Conservation (phyloP, 352 stramenopile genomes). For the Phytophthora pseudosyringae region DNA sequence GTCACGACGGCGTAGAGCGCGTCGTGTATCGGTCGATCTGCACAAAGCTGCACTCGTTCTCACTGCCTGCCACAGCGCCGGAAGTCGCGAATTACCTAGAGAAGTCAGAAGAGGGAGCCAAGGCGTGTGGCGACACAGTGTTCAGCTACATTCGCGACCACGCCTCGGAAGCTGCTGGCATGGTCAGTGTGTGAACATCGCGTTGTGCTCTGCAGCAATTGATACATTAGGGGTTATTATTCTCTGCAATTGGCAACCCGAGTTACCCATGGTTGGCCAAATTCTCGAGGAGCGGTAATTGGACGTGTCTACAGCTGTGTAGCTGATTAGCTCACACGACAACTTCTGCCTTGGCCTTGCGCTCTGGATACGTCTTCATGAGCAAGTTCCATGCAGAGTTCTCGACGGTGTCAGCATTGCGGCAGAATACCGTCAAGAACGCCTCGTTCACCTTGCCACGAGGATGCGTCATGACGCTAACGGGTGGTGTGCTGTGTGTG, state of each 20-base stretch:
- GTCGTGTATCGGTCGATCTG: slow-evolving; percentile 41
- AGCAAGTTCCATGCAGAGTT: slow-evolving; percentile 66
- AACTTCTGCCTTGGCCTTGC: slow-evolving; percentile 31
- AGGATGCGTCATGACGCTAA: slow-evolving; percentile 69
- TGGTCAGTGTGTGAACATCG: slow-evolving; percentile 17
- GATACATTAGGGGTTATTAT: slow-evolving; percentile 27
- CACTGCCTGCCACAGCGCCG: slow-evolving; percentile 5
- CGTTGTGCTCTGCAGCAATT: not conserved
- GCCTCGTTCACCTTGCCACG: slow-evolving; percentile 77
- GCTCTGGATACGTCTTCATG: slow-evolving; percentile 58
- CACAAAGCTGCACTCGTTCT: slow-evolving; percentile 46
- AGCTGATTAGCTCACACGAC: slow-evolving; percentile 29
- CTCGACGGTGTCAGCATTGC: slow-evolving; percentile 76
- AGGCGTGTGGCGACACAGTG: slow-evolving; percentile 46
- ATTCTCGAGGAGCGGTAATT: not conserved
- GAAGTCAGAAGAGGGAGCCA: slow-evolving; percentile 31
- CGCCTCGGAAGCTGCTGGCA: slow-evolving; percentile 3
- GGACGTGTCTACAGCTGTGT: not conserved
- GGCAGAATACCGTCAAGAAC: slow-evolving; percentile 82
- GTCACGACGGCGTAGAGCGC: slow-evolving; percentile 41
- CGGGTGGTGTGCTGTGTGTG: slow-evolving; percentile 71
- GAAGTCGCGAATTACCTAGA: slow-evolving; percentile 37
- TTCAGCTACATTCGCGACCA: slow-evolving; percentile 54
- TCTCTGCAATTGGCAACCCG: slow-evolving; percentile 5
- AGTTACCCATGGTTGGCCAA: not conserved